Base-by-base conservation (phyloP, 2,329 filamentous ascomycete genomes). In the Metarhizium humberi region DNA sequence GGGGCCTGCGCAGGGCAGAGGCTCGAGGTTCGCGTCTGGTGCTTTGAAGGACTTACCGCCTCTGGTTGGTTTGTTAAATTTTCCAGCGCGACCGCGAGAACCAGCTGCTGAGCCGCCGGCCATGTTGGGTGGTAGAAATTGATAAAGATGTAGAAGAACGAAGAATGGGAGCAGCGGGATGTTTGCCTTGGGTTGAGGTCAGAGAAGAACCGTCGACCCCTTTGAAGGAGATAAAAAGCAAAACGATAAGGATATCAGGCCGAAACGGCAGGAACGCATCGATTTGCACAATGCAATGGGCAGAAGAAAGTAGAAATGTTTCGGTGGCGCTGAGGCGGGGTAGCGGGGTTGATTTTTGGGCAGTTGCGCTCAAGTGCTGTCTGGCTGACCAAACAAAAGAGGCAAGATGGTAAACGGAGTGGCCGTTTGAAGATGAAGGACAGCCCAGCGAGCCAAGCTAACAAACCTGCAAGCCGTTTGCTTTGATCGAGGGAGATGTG, bases 11-110 rank as follows among this genome's bases (percentile, higher is more conserved):
- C 32, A 11, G 32, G 32, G 32, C 32, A 34, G 11, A 34, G 32
- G 32, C 32, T 11, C 2, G 32, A 34, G 32, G 32, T 11, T 34
- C 6, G 7, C 32, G 32, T 34, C 18, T 18, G 42, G n/a, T 14
- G 40, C 14, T 16, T 18, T 32, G 20, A 25, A 18, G 6, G n/a
- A 47, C 80, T 64, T 75, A 92, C 92, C 92, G 80, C 92, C 92
- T 74, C 92, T 82, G 64, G 90, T 91, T 63, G 87, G 90, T 78
- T 96, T 97, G 77, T 85, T 88, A 73, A 92, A 96, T 76, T 97
- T 97, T 73, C 92, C 90, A 66, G 88, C 91, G 69, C 92, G 88
- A 64, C 90, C 91, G 69, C 90, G 81, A 61, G 86, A 72, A 53
- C 70, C 67, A 45, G 71, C 65, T 60, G 75, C 76, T 55, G 71